Percentiles rank a stretch among this genome's conserved stretches.
phyloP scores from a whole-genome alignment of 805 yeast species.

The Kodamaea fukazawae region DNA sequence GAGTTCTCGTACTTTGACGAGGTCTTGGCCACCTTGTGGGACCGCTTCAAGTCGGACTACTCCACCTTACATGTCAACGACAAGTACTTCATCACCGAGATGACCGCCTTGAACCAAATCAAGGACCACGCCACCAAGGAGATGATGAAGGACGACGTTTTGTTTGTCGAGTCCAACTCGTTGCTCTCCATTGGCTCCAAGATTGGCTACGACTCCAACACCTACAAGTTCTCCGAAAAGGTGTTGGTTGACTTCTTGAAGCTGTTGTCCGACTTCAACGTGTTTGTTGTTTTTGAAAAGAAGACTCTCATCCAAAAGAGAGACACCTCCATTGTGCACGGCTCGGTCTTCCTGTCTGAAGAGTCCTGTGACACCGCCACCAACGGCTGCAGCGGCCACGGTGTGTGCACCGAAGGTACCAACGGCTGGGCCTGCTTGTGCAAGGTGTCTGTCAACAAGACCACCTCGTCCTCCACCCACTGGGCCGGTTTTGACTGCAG shows the following conservation, averaged over 20 bases:
- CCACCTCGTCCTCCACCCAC: slow-evolving; percentile 43
- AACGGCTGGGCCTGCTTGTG: slow-evolving; percentile 51
- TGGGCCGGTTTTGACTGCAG: slow-evolving; percentile 63
- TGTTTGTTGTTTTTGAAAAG: slow-evolving; percentile 16
- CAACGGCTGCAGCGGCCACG: slow-evolving; percentile 52
- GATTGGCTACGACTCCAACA: slow-evolving; percentile 41
- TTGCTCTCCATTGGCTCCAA: slow-evolving; percentile 41
- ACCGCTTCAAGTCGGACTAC: slow-evolving; percentile 20
- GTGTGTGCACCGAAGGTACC: slow-evolving; percentile 41
- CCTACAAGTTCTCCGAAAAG: slow-evolving; percentile 38
- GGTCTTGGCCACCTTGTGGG: slow-evolving; percentile 38
- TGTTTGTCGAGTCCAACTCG: slow-evolving; percentile 43
- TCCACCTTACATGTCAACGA: slow-evolving; percentile 32
- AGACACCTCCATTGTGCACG: slow-evolving; percentile 1
- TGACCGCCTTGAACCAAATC: slow-evolving; percentile 23
- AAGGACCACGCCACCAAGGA: slow-evolving; percentile 3
- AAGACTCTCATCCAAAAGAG: too few relatives aligned
- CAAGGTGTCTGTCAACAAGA: slow-evolving; percentile 40
- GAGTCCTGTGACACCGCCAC: slow-evolving; percentile 49
- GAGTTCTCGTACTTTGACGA: slow-evolving; percentile 27
- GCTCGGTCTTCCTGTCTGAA: slow-evolving; percentile 41
- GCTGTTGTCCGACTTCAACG: slow-evolving; percentile 17
- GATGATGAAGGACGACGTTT: slow-evolving; percentile 16
- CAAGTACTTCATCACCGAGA: slow-evolving; percentile 46
- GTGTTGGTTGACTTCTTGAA: slow-evolving; percentile 25